Evolutionary conservation across 305 asterid species (phyloP), one percentile per base, ranked within the genome.

Genomic region (Lippia alba): DNA sequence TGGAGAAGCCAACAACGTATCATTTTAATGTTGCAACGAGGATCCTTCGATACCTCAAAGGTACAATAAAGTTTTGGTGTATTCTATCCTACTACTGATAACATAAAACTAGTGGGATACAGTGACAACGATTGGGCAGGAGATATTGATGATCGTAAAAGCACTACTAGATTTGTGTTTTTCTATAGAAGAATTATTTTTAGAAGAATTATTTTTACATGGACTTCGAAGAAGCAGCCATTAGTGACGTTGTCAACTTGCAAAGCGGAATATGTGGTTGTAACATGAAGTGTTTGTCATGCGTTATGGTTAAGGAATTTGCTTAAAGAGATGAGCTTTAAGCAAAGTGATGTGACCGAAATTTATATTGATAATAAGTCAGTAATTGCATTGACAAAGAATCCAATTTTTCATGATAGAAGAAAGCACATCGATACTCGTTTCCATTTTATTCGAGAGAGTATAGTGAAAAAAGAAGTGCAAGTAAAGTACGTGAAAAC

Each of bases 201-300:
- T 34, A 6, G 40, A 34, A 6, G 6, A 2, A 6, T 6, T 34
- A 6, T 12, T 1, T n/a, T 65, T 34, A 12, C 60, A 24, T 65
- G 49, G 60, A 24, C 48, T 4, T 49, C 48, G 10, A 65, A 49
- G 58, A 65, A 65, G 7, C 3, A 65, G 14, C 24, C 17, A 0
- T 48, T 64, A 45, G 58, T 64, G 10, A 19, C 44, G 2, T 46
- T 48, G 12, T 63, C 57, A 11, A 45, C 69, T n/a, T 30, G 45
- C n/a, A 45, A 45, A 53, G 69, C 69, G 0, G 57, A 64, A 12
- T 64, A 64, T 19, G 24, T 64, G 4, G 69, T 10, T 20, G 32
- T 30, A 1, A 46, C 1, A 8, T 64, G 45, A 18, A 4, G 7
- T 11, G 24, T 64, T 24, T 63, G 69, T 64, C 69, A 45, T 18